Evolutionary conservation across 768 basidiomycete species (phyloP), one percentile per base, ranked within the genome.

Genomic region (Cystobasidium tubakii): DNA sequence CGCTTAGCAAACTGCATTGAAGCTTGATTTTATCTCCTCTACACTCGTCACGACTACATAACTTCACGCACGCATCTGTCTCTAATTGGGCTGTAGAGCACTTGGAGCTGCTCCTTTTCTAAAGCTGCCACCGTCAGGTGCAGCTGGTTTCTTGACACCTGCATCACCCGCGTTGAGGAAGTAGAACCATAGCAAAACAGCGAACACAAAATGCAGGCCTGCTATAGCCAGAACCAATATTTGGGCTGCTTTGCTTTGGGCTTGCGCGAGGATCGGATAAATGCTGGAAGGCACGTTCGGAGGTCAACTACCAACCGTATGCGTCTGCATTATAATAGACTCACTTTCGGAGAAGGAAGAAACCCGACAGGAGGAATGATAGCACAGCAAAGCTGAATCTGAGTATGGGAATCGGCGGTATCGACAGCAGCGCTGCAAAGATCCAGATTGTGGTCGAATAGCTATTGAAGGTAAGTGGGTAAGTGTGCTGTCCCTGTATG

Each of bases 371-470:
- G 0, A 83, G 83, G 76, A 90, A 90, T 0, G 87, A 93, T 55
- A 87, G 60, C 15, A 86, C 86, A 23, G 90, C 88, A 33, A 96
- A 84, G 1, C 84, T 84, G 91, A 92, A 94, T 10, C 94, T 88
- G 9, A 94, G 81, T 31, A 92, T 84, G 1, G 89, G 86, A 3
- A 92, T 84, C 0, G 93, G 92, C 57, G 91, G 89, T 17, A 96
- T 88, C 79, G 91, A 94, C 13, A 96, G 82, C 10, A 94, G 82
- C 44, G 92, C 86, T 50, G 91, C 88, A 12, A 91, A 89, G 74
- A 93, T 91, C 92, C 91, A 92, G 1, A 90, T 86, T 74, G 92
- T 91, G 79, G 88, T 86, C 12, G 84, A 86, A 79, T 92, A 91
- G 0, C 90, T 90, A 89, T 89, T 31, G 23, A 15, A 25, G 6